Percentiles rank a stretch among this genome's conserved stretches.
Evolutionary conservation across 2,329 filamentous ascomycete genomes (phyloP).

Genomic region (Parascedosporium putredinis): DNA sequence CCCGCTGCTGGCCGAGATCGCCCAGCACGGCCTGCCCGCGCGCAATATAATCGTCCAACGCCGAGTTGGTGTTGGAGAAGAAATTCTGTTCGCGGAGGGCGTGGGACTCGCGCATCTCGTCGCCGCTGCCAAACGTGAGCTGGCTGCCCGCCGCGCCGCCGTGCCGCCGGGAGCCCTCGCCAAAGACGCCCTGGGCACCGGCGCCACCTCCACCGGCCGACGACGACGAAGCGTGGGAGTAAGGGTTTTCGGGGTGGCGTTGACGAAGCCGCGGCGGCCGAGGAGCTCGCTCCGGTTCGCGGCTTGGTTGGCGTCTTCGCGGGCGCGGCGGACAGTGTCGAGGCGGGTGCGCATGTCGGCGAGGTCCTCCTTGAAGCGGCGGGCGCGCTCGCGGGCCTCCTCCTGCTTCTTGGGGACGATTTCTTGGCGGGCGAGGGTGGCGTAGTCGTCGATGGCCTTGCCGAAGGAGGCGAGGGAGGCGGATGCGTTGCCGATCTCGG

Average conservation of each 20-base stretch:
- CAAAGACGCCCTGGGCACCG: background rate
- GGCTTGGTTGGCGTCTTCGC: constrained; percentile 61
- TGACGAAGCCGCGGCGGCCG: constrained; percentile 74
- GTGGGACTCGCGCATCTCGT: constrained; percentile 65
- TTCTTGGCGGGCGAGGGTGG: constrained; percentile 73
- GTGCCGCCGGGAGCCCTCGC: background rate
- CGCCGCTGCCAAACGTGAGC: constrained; percentile 41
- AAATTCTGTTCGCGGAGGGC: constrained; percentile 85
- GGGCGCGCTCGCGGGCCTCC: constrained; percentile 76
- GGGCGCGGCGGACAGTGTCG: constrained; percentile 63
- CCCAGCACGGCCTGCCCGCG: constrained; percentile 81
- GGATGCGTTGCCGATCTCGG: constrained; percentile 57
- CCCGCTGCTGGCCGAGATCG: constrained; percentile 79
- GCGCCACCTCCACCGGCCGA: too few relatives aligned
- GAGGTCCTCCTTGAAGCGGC: constrained; percentile 76
- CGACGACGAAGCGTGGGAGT: constrained; percentile 43
- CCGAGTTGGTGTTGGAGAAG: constrained; percentile 68
- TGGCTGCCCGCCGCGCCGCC: constrained; percentile 16
- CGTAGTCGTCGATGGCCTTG: constrained; percentile 88
- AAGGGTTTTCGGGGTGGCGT: constrained; percentile 83
- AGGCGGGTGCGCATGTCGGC: constrained; percentile 70
- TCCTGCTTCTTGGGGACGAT: constrained; percentile 84
- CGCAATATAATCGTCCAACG: constrained; percentile 89
- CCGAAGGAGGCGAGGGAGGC: constrained; percentile 70
- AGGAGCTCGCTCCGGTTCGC: constrained; percentile 70